Conservation (phyloP, 371 early-diverging fungal genomes). For the Catenaria anguillulae region DNA sequence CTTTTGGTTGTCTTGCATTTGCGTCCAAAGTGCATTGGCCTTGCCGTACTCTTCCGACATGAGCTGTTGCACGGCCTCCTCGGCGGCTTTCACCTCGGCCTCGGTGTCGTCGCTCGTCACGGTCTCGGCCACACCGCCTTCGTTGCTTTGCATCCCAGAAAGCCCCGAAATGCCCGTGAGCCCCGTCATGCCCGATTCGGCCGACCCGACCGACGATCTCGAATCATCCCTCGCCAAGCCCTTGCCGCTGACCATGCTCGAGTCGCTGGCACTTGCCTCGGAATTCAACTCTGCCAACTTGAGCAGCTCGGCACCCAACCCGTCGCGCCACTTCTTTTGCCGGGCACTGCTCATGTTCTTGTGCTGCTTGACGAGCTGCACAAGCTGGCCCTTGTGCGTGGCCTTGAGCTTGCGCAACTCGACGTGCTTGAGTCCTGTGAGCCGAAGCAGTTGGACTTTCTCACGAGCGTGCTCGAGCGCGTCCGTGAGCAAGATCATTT, state of each 20-base stretch:
- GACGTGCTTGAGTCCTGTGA: neutral
- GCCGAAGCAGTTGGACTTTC: neutral
- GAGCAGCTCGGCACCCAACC: no score
- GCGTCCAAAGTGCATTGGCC: neutral
- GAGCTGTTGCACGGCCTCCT: neutral
- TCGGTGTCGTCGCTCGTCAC: no score
- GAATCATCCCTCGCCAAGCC: no score
- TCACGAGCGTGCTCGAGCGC: neutral
- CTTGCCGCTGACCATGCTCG: no score
- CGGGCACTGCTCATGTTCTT: neutral
- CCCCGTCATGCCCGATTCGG: neutral
- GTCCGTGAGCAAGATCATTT: neutral
- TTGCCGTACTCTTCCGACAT: neutral
- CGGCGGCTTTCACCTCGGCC: no score
- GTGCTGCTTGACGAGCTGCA: neutral
- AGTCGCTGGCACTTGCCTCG: no score
- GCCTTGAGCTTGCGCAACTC: neutral
- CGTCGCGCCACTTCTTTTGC: slow-evolving; percentile 6
- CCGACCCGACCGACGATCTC: no score
- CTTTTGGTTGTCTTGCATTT: neutral
- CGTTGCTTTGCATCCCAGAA: no score
- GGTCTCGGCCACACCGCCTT: no score
- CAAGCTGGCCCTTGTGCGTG: neutral
- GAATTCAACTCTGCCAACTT: no score
- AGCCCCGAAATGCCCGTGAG: neutral